Evolutionary conservation across 495 filamentous ascomycete species (phyloP).

Genomic region (Neurospora sublineolata): DNA sequence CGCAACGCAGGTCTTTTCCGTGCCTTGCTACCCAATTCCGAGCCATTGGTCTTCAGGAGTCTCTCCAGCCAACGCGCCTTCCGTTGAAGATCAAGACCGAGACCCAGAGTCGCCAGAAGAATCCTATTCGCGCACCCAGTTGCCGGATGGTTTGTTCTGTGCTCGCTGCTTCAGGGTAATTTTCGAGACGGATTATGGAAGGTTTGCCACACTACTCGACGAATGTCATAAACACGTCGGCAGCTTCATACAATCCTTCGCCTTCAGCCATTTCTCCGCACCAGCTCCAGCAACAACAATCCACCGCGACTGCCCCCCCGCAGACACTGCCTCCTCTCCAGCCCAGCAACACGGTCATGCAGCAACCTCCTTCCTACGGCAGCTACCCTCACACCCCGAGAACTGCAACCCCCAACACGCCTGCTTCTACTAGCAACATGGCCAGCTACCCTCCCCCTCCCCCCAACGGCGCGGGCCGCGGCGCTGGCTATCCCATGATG

Average conservation of each 20-base stretch:
- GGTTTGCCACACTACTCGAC: constrained; percentile 24
- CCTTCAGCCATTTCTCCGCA: constrained; percentile 20
- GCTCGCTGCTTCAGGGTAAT: constrained; percentile 13
- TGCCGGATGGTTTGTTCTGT: constrained; percentile 23
- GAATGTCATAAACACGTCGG: constrained; percentile 28
- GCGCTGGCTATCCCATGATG: constrained; percentile 36
- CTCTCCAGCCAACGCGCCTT: constrained; percentile 4
- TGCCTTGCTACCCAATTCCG: constrained; percentile 10
- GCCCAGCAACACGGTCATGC: constrained; percentile 49
- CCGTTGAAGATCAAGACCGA: not conserved
- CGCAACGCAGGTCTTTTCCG: constrained; percentile 2
- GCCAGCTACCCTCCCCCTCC: constrained; percentile 49
- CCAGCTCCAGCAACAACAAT: constrained; percentile 8
- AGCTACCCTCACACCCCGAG: constrained; percentile 55
- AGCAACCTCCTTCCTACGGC: constrained; percentile 38
- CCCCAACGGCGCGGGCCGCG: constrained; percentile 42
- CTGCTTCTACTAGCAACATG: constrained; percentile 49
- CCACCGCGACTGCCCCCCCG: constrained; percentile 36
- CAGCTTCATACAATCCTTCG: constrained; percentile 22
- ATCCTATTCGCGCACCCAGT: constrained; percentile 15
- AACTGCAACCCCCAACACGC: constrained; percentile 48
- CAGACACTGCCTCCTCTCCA: constrained; percentile 65
- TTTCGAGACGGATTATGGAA: constrained; percentile 30
- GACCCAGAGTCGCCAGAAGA: constrained; percentile 7
- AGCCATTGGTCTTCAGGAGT: constrained; percentile 4